These are phyloP conservation scores for Coprinellus aureogranulatus DNA, from an alignment of 768 basidiomycete species.

Conservation along the genomic window DNA sequence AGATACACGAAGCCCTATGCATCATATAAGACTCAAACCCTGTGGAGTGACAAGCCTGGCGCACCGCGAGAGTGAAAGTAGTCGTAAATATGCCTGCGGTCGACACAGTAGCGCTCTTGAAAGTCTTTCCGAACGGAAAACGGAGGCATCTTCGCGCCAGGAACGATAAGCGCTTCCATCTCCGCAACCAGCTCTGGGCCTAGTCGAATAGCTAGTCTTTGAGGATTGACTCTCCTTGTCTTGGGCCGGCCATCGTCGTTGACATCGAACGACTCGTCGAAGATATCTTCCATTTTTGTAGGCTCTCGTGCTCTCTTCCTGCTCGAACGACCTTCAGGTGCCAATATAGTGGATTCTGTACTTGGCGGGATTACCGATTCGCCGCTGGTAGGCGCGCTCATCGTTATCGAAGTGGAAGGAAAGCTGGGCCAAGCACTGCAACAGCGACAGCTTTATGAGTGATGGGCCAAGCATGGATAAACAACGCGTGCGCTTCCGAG, in stretches of 20 bases:
- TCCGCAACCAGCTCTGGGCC: conserved; percentile 67
- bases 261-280: conserved; percentile 8
- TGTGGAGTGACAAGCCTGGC: not conserved
- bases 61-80: conserved; percentile 66
- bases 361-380: not conserved
- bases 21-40: not conserved
- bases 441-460: not conserved
- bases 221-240: conserved; percentile 61
- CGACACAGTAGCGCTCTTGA: conserved; percentile 67
- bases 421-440: not conserved
- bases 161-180: conserved; percentile 66
- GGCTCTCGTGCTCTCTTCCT: conserved; percentile 56
- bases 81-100: conserved; percentile 74
- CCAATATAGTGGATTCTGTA: not conserved
- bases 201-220: conserved; percentile 64
- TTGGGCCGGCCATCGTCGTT: conserved; percentile 40
- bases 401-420: not conserved
- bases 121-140: conserved; percentile 69
- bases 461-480: not conserved
- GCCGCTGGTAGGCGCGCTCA: not conserved
- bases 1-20: conserved; percentile 55
- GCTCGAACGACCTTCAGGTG: conserved; percentile 58
- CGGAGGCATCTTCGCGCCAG: conserved; percentile 76
- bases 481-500: conserved; percentile 5
- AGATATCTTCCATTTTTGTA: not conserved